Base-by-base conservation (phyloP, 257 asterid species). In the Cruciata laevipes region DNA sequence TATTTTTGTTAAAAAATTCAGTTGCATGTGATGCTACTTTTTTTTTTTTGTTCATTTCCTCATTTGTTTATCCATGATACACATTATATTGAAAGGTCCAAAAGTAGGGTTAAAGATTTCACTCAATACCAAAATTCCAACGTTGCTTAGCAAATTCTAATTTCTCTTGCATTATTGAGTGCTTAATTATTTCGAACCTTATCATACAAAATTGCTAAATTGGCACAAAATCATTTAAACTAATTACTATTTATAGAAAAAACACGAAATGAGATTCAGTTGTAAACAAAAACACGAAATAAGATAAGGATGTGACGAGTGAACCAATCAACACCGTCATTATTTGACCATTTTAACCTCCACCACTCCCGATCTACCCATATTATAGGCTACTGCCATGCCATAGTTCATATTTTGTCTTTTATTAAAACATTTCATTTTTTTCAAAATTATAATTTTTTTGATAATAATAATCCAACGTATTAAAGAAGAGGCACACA, bases 401-500 rank as follows among this genome's bases (percentile, higher is more conserved):
- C 38, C 13, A 38, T 10, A 3, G 13, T 38, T 44, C 53, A 44
- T 16, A 4, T 47, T 17, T 47, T 42, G 17, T 42, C 51, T 42
- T 38, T 8, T 12, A 40, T 11, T 3, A 44, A 38, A 38, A 38
- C 0, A 0, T 38, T 0, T 1, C n/a, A 44, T 16, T 0, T 13
- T 44, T 44, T 44, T 44, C n/a, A n/a, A 44, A 13, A 14, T 44
- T 14, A 0, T 14, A 47, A 47, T 14, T 47, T 47, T 14, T 47
- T 47, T 16, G 55, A 14, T 47, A 16, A 47, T 47, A 47, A 17
- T 47, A 20, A 3, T 47, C 55, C 30, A n/a, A n/a, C n/a, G n/a
- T 53, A 53, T 53, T 53, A 1, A 53, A 24, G 55, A 58, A 38
- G 33, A 20, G 66, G 66, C 51, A 62, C 66, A 18, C 66, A 33